Conservation (phyloP, 345 rosid genomes). For the Microthlaspi erraticum region DNA sequence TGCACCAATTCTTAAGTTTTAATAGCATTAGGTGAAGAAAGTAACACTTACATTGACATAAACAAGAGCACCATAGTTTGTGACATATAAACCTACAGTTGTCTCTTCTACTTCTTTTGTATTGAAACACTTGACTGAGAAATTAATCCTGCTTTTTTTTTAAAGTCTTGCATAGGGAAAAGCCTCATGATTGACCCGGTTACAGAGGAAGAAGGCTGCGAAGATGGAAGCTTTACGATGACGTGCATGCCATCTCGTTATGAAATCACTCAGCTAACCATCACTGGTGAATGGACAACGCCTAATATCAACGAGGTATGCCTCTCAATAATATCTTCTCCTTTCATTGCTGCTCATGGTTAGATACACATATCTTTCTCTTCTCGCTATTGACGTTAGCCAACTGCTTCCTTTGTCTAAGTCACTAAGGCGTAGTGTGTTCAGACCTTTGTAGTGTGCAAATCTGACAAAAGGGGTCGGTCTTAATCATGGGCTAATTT, state of each 20-base stretch:
- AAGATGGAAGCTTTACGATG: conserved; percentile 85
- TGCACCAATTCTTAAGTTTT: neutral
- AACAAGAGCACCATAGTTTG: conserved; percentile 9
- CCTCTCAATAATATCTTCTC: neutral
- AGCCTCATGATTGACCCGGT: conserved; percentile 83
- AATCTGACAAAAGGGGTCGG: neutral
- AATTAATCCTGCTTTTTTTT: conserved; percentile 28
- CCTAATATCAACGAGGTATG: conserved; percentile 79
- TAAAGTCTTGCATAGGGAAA: conserved; percentile 75
- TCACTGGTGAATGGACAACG: conserved; percentile 90
- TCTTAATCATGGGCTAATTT: neutral
- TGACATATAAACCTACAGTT: neutral
- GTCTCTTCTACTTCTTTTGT: neutral
- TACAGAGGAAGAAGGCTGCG: conserved; percentile 82
- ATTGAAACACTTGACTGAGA: conserved; percentile 19
- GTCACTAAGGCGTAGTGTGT: neutral
- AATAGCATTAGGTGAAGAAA: conserved; percentile 3
- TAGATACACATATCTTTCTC: neutral
- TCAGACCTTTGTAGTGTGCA: neutral
- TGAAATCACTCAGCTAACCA: conserved; percentile 82
- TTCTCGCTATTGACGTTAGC: neutral
- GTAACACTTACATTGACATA: conserved; percentile 4
- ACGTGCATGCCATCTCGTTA: conserved; percentile 89
- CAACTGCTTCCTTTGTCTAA: neutral
- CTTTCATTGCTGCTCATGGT: neutral